A percentile compares a stretch with the other conserved stretches of the same genome.
Evolutionary conservation across 768 basidiomycete genomes (phyloP).

Genomic region (Lactarius akahatsu): DNA sequence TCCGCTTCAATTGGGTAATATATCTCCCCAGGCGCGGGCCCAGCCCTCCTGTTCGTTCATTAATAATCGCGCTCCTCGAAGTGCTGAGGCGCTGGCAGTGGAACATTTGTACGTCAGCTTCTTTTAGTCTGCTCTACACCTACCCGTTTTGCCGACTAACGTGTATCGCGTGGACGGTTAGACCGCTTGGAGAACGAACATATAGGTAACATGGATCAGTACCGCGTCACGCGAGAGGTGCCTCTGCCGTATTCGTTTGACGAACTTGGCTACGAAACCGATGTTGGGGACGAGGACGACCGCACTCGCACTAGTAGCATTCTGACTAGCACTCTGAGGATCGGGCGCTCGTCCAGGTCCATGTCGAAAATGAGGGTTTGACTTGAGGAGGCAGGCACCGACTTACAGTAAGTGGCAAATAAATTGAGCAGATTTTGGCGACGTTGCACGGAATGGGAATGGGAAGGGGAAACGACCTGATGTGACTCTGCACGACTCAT

Average conservation of each 20-base stretch:
- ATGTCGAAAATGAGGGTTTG: constrained; percentile 1
- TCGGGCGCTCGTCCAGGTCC: constrained; percentile 4
- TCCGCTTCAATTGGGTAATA: constrained; percentile 82
- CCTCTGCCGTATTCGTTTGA: constrained; percentile 76
- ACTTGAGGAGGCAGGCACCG: not conserved
- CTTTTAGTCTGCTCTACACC: not conserved
- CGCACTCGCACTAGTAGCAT: not conserved
- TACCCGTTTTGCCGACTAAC: constrained; percentile 14
- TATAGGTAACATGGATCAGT: constrained; percentile 89
- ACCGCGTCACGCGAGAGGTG: constrained; percentile 82
- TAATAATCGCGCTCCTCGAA: constrained; percentile 70
- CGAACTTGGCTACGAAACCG: constrained; percentile 43
- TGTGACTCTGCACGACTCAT: not conserved
- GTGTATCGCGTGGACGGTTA: constrained; percentile 31
- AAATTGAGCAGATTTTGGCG: not conserved
- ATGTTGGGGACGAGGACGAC: constrained; percentile 41
- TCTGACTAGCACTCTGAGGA: not conserved
- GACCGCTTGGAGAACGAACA: constrained; percentile 90
- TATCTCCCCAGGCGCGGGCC: constrained; percentile 62
- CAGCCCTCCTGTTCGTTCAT: constrained; percentile 54
- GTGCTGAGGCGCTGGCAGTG: constrained; percentile 81
- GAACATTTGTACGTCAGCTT: constrained; percentile 75
- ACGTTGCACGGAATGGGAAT: not conserved
- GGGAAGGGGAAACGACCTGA: not conserved
- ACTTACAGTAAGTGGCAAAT: too few species aligned